Conservation (phyloP, 2,329 filamentous ascomycete genomes). For the Pseudogymnoascus sp. region DNA sequence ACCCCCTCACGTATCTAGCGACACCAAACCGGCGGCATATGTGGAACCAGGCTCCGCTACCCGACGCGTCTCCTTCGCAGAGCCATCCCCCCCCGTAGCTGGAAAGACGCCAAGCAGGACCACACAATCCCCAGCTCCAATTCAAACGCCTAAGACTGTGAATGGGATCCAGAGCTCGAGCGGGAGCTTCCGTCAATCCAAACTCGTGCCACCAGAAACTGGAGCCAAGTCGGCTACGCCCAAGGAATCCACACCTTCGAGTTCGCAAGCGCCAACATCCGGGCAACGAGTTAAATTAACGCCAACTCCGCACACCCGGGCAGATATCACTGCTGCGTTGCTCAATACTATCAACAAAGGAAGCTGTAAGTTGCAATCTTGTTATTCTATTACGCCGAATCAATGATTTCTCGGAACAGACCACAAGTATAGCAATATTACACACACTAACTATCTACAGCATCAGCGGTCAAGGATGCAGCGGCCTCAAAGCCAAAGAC, state of each 20-base stretch:
- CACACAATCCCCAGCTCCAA: background rate
- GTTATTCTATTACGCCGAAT: background rate
- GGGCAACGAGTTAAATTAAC: background rate
- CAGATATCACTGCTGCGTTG: background rate
- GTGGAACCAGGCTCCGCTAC: background rate
- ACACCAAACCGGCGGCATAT: background rate
- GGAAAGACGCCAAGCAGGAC: background rate
- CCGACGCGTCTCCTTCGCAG: background rate
- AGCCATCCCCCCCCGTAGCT: background rate
- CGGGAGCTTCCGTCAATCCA: background rate
- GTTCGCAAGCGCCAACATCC: background rate
- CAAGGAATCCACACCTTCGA: background rate
- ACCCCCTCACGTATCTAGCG: background rate
- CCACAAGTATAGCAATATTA: background rate
- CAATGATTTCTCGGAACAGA: background rate
- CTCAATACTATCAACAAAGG: constrained; percentile 1
- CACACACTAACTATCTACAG: background rate
- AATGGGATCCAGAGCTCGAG: background rate
- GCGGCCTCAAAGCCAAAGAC: background rate
- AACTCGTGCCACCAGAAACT: background rate
- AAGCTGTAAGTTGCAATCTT: background rate
- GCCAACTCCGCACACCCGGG: background rate
- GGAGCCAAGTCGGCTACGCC: background rate
- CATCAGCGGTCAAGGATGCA: background rate
- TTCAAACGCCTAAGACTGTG: background rate